Evolutionary conservation across 805 yeast genomes (phyloP), one percentile per base, ranked within the genome.

Genomic region (baker's yeast (Saccharomyces cerevisiae)): DNA sequence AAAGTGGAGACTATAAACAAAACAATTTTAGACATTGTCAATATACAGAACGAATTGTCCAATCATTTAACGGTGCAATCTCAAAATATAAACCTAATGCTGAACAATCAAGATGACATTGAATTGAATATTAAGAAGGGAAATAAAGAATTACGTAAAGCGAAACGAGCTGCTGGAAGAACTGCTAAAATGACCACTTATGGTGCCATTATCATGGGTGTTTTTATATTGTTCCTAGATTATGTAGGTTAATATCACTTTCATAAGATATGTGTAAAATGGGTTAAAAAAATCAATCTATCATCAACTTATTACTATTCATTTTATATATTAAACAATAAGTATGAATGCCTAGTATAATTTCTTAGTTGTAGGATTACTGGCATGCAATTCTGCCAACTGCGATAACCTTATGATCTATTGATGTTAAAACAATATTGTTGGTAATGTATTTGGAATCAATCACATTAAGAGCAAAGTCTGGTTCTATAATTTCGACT

Each of bases 11-110:
- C 77, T 56, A 74, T 86, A 36, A 85, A 84, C 61, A 73, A 73
- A 28, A 79, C 88, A 1, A 82, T 85, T 68, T 66, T 82, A 47
- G 96, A 89, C 63, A 84, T 91, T 47, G 79, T 90, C 0, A 80
- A 83, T 53, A 69, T 91, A 57, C 92, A 90, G 63, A 76, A 83
- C 26, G 94, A 88, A 63, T 74, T 90, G 52, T 78, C 88, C 11
- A 74, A 83, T 53, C 96, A 91, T 65, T 73, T 90, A 49, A 80
- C 81, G 26, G 68, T 80, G 1, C 97, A 90, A 69, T 81, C 85
- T 5, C 85, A 85, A 52, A 83, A 80, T 65, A 85, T 90, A 14
- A 76, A 79, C 50, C 73, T 76, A 43, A 73, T 90, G 57, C 68
- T 82, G 49, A 85, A 83, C 55, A 83, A 83, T 56, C 91, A 87